phyloP scores from a whole-genome alignment of 1,284 basidiomycete species.

The Ceratobasidium sp. region DNA sequence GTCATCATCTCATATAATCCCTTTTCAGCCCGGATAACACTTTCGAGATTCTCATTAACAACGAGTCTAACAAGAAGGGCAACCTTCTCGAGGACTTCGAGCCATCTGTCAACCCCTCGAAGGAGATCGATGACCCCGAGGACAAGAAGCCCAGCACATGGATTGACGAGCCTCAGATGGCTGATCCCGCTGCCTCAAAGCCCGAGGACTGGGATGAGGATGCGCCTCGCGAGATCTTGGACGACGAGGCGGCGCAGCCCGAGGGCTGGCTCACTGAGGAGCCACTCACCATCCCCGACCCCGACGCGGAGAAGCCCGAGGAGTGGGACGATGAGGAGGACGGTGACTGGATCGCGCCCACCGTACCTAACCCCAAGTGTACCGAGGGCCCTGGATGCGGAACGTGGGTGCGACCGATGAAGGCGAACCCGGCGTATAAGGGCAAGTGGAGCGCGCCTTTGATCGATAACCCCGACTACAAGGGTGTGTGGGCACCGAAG shows the following conservation, averaged over 20 bases:
- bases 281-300: conserved; percentile 85
- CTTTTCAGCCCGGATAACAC: conserved; percentile 90
- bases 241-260: conserved; percentile 90
- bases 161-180: conserved; percentile 91
- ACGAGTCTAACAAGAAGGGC: conserved; percentile 84
- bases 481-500: conserved; percentile 93
- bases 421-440: conserved; percentile 93
- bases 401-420: conserved; percentile 88
- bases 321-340: conserved; percentile 99
- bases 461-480: conserved; percentile 98
- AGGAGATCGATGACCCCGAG: conserved; percentile 92
- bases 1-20: conserved; percentile 34
- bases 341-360: conserved; percentile 96
- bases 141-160: conserved; percentile 94
- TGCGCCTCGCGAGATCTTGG: conserved; percentile 90
- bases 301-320: conserved; percentile 96
- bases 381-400: conserved; percentile 93
- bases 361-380: conserved; percentile 91
- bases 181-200: conserved; percentile 89
- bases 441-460: conserved; percentile 96
- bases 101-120: conserved; percentile 93
- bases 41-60: conserved; percentile 94
- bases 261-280: conserved; percentile 97
- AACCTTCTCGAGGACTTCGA: conserved; percentile 94
- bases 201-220: conserved; percentile 98